Percentiles rank a stretch among this genome's conserved stretches.
Evolutionary conservation across 1,284 basidiomycete species (phyloP).

Genomic region (Gomphus sp.): DNA sequence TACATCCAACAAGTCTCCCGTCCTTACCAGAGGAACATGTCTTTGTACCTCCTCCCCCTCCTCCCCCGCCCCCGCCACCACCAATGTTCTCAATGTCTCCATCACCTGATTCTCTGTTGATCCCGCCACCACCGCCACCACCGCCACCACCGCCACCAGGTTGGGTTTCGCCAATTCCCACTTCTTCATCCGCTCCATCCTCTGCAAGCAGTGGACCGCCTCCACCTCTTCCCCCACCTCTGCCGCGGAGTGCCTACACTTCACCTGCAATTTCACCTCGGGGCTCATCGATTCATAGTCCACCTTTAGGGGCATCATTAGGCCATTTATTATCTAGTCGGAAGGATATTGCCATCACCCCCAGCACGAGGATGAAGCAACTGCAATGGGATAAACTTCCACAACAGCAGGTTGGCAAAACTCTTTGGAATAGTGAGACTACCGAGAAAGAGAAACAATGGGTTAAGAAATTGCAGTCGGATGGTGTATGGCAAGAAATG

Average conservation of each 20-base stretch:
- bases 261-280: constrained; percentile 36
- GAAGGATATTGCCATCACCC: constrained; percentile 82
- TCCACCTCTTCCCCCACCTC: constrained; percentile 11
- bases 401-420: constrained; percentile 75
- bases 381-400: constrained; percentile 98
- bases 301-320: constrained; percentile 48
- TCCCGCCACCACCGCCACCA: constrained; percentile 17
- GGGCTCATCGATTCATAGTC: constrained; percentile 48
- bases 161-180: constrained; percentile 24
- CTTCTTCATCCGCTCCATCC: constrained; percentile 7
- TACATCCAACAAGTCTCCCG: constrained; percentile 24
- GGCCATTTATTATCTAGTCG: constrained; percentile 50
- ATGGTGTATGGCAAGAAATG: constrained; percentile 93
- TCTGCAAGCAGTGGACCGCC: constrained; percentile 12
- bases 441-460: constrained; percentile 66
- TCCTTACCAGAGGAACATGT: constrained; percentile 29
- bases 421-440: constrained; percentile 74
- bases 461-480: constrained; percentile 67
- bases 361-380: constrained; percentile 93
- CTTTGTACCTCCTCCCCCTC: constrained; percentile 16
- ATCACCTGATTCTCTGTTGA: constrained; percentile 16
- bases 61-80: constrained; percentile 15
- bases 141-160: constrained; percentile 29
- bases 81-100: constrained; percentile 18
- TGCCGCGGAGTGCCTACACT: constrained; percentile 13